A percentile compares a stretch with the other conserved stretches of the same genome.
These are phyloP conservation scores for Candida smagusa DNA, from an alignment of 1,139 yeast species.

Conservation along the genomic window DNA sequence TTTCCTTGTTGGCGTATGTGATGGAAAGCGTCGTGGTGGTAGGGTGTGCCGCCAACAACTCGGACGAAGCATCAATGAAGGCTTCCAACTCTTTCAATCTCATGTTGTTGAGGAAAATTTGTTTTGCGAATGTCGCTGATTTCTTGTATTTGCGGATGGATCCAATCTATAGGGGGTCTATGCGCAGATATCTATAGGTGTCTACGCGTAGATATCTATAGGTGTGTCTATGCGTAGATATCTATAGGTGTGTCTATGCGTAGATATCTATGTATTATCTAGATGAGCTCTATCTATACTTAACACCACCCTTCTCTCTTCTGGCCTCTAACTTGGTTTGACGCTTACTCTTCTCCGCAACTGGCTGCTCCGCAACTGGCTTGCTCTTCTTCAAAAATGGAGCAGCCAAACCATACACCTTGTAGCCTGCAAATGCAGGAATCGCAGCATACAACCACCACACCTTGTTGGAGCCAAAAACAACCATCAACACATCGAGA, in stretches of 20 bases:
- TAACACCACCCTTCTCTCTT: conserved; percentile 33
- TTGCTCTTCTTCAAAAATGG: conserved; percentile 18
- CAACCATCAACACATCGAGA: conserved; percentile 52
- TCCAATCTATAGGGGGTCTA: no score
- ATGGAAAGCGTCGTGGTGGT: conserved; percentile 36
- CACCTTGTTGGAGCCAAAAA: conserved; percentile 56
- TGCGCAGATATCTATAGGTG: no score
- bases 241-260: no score
- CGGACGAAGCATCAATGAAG: conserved; percentile 34
- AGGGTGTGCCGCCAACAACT: conserved; percentile 37
- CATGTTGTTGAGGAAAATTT: conserved; percentile 2
- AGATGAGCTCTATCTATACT: conserved; percentile 18
- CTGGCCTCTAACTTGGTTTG: conserved; percentile 48
- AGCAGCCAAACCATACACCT: conserved; percentile 32
- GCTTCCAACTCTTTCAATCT: conserved; percentile 22
- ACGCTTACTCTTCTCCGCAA: conserved; percentile 40
- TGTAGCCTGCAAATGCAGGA: conserved; percentile 56
- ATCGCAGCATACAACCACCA: conserved; percentile 54
- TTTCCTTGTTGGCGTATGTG: conserved; percentile 33
- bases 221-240: no score
- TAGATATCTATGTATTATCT: no score
- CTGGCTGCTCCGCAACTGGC: conserved; percentile 10
- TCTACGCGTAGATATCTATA: no score
- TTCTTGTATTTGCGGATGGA: no score
- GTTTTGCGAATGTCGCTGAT: no score